Percentiles rank a stretch among this genome's conserved stretches.
phyloP scores from a whole-genome alignment of 768 basidiomycete genomes.

The Imleria badia region DNA sequence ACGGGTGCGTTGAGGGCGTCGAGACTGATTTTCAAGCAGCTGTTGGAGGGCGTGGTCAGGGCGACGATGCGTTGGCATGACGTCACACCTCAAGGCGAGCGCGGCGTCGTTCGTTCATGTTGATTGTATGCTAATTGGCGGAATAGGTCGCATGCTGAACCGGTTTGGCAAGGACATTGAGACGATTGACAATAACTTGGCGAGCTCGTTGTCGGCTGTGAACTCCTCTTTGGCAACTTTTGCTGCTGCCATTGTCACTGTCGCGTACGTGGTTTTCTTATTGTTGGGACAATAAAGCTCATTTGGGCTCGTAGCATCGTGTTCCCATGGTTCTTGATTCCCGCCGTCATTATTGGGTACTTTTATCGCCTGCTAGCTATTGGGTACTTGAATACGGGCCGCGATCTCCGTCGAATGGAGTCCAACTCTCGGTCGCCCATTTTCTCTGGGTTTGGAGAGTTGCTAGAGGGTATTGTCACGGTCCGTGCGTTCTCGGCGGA shows the following conservation, averaged over 20 bases:
- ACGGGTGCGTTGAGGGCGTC: conserved; percentile 47
- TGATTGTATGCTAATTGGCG: not conserved
- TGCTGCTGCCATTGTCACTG: conserved; percentile 70
- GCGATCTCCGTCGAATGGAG: conserved; percentile 88
- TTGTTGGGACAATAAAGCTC: conserved; percentile 6
- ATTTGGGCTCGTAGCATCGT: conserved; percentile 44
- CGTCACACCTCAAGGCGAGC: conserved; percentile 71
- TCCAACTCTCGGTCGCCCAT: conserved; percentile 84
- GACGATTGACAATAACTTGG: conserved; percentile 76
- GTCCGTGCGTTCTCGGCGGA: conserved; percentile 90
- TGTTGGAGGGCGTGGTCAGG: conserved; percentile 69
- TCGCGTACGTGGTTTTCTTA: conserved; percentile 48
- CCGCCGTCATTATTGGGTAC: conserved; percentile 70
- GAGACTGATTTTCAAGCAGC: conserved; percentile 41
- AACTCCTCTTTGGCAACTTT: conserved; percentile 78
- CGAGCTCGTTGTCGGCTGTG: conserved; percentile 68
- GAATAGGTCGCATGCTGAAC: conserved; percentile 76
- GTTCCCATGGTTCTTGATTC: conserved; percentile 82
- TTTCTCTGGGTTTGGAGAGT: conserved; percentile 78
- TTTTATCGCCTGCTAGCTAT: conserved; percentile 69
- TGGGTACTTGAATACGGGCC: conserved; percentile 75
- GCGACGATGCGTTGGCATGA: conserved; percentile 88
- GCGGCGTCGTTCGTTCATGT: not conserved
- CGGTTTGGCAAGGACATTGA: conserved; percentile 87
- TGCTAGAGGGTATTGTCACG: conserved; percentile 89